Base-by-base conservation (phyloP, 306 rosid species). In the Fagus crenata region DNA sequence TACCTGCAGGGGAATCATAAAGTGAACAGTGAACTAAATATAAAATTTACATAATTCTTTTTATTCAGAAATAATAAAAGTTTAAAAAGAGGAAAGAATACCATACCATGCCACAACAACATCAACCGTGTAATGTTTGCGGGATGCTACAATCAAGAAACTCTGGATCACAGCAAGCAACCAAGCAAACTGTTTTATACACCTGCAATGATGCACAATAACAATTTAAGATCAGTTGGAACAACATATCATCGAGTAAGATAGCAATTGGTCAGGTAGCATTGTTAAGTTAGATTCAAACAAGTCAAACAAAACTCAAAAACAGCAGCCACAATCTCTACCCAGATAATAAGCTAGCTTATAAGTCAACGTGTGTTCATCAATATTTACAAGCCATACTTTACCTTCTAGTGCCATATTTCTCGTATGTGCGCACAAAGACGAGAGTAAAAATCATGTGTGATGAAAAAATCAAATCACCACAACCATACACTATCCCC, bases 41-140 rank as follows among this genome's bases (percentile, higher is more conserved):
- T 64, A 40, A 28, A 72, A 12, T 1, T 59, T 31, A 43, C 17
- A 46, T 1, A 17, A 18, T 18, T 35, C 17, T 49, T 56, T 60
- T 31, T 46, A 28, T 49, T 51, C 1, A 53, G 78, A 18, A 17
- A 32, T 28, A 0, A 5, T 12, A 70, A 65, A 56, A 17, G 2
- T 31, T n/a, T 31, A 14, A 13, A n/a, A 42, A 53, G 33, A 22
- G 39, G 32, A 72, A 46, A 72, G 17, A 67, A 53, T 17, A 76
- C 69, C 81, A 80, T 86, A 95, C 99, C 99, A 96, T 68, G 99
- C 99, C 39, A 96, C 99, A 77, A 96, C 96, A 28, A 96, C 84
- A n/a, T 96, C 99, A 59, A 96, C 99, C 0, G 99, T 88, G 87
- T 96, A 96, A 93, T 96, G 99, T 79, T 96, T 96, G 81, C 97